Evolutionary conservation across 805 yeast species (phyloP).

Genomic region (Ogataea corticis): DNA sequence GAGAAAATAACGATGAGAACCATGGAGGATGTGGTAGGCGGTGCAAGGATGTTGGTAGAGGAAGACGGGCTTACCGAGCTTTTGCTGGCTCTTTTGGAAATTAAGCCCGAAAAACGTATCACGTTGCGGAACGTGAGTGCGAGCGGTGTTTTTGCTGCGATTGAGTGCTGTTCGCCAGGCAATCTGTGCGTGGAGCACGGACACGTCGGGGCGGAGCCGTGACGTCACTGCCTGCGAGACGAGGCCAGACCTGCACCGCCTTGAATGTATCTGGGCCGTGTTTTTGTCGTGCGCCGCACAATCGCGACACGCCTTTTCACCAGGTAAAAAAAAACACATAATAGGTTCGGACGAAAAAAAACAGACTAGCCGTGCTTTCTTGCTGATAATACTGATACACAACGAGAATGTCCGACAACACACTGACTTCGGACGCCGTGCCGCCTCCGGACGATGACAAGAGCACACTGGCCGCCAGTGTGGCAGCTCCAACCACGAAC

Average conservation of each 20-base stretch:
- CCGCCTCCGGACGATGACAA: background rate
- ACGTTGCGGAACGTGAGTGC: background rate
- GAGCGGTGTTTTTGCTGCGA: background rate
- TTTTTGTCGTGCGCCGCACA: slow-evolving; percentile 1
- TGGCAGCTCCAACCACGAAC: background rate
- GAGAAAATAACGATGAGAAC: background rate
- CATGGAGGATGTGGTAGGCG: background rate
- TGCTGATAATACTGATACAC: background rate
- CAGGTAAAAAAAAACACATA: background rate
- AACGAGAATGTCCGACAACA: slow-evolving; percentile 1
- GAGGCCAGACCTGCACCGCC: too few species aligned
- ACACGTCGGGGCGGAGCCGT: background rate
- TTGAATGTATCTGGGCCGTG: too few species aligned
- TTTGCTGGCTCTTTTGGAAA: too few species aligned
- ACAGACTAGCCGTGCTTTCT: background rate
- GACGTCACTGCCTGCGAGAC: too few species aligned
- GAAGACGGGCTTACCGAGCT: too few species aligned
- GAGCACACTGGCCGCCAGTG: background rate
- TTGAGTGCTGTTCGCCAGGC: background rate
- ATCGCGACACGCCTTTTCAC: slow-evolving; percentile 4
- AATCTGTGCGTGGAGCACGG: background rate
- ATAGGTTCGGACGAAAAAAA: background rate
- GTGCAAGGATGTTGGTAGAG: background rate
- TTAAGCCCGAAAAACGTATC: background rate
- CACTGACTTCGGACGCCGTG: background rate